Percentiles rank a stretch among this genome's conserved stretches.
phyloP scores from a whole-genome alignment of 768 basidiomycete genomes.

The Coprinellus micaceus region DNA sequence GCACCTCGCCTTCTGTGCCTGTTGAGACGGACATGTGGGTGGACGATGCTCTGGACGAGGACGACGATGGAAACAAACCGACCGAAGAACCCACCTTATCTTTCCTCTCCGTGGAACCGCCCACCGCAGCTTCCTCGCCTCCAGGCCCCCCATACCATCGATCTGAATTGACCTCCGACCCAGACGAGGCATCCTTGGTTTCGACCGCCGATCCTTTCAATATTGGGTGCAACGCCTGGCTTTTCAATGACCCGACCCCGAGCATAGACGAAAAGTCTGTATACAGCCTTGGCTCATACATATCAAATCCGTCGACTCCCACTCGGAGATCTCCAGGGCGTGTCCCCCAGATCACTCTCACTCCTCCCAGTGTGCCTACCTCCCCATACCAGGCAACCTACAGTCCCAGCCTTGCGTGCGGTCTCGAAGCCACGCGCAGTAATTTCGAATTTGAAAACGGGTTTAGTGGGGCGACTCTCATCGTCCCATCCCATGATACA shows the following conservation, averaged over 20 bases:
- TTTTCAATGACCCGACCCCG: background rate
- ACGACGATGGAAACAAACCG: background rate
- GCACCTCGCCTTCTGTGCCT: too few relatives aligned
- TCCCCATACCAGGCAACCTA: too few relatives aligned
- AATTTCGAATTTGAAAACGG: too few relatives aligned
- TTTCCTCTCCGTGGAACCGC: background rate
- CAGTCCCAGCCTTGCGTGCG: background rate
- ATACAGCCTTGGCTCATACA: slow-evolving; percentile 5
- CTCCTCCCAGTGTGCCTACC: slow-evolving; percentile 3
- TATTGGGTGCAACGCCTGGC: background rate
- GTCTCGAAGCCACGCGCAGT: too few relatives aligned
- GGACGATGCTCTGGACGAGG: too few relatives aligned
- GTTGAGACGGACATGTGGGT: too few relatives aligned
- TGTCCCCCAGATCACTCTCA: slow-evolving; percentile 4
- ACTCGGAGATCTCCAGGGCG: background rate
- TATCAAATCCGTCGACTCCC: background rate
- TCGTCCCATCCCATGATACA: too few relatives aligned
- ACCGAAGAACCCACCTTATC: too few relatives aligned
- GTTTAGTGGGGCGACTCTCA: background rate
- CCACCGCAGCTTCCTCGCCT: background rate
- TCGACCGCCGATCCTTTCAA: background rate
- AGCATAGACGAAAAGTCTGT: slow-evolving; percentile 2
- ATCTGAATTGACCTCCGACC: background rate
- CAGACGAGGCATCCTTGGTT: background rate
- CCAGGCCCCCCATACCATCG: background rate